These are phyloP conservation scores for Fusarium penzigii DNA, from an alignment of 2,329 filamentous ascomycete species.

Conservation along the genomic window DNA sequence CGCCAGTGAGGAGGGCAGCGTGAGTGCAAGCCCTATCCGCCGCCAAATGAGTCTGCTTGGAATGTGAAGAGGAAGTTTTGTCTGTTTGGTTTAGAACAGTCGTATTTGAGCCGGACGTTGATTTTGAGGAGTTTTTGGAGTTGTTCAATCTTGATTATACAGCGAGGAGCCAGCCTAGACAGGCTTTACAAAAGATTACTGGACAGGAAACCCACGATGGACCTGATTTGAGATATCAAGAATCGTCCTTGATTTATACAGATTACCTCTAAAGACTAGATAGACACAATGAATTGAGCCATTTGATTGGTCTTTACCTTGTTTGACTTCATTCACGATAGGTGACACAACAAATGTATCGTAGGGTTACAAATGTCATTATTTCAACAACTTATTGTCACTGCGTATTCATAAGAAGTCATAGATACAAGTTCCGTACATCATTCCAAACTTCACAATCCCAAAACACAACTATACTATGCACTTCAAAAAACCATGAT, in stretches of 20 bases:
- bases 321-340: not conserved
- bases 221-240: not conserved
- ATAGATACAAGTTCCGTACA: too few species aligned
- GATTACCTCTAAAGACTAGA: not conserved
- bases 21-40: constrained; percentile 65
- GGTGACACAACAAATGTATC: not conserved
- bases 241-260: not conserved
- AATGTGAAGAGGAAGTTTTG: constrained; percentile 20
- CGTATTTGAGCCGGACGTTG: constrained; percentile 1
- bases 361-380: too few species aligned
- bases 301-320: not conserved
- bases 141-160: not conserved
- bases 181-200: not conserved
- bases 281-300: not conserved
- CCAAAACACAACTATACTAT: too few species aligned
- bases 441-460: too few species aligned
- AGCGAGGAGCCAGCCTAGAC: too few species aligned
- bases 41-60: constrained; percentile 74
- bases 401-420: too few species aligned
- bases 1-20: constrained; percentile 72
- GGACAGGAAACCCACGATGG: too few species aligned
- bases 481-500: too few species aligned
- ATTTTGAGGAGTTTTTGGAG: not conserved
- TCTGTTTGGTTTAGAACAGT: constrained; percentile 4
- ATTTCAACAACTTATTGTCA: too few species aligned